Percentiles rank a stretch among this genome's conserved stretches.
Evolutionary conservation across 306 rosid species (phyloP).

Genomic region (Quercus ilex): DNA sequence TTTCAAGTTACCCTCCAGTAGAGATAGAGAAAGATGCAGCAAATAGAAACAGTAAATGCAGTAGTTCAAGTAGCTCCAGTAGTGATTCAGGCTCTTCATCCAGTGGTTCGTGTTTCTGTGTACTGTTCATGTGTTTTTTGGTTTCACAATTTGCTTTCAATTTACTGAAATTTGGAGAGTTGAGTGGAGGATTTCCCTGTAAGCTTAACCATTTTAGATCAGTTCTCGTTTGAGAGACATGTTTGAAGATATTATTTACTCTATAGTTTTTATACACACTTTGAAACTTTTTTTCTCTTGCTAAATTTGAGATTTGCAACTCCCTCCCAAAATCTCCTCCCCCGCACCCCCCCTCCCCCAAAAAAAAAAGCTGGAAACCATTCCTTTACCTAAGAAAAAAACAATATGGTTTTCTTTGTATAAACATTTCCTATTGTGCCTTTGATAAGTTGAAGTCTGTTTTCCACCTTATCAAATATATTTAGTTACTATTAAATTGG

Average conservation of each 20-base stretch:
- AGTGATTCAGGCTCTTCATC: conserved; percentile 87
- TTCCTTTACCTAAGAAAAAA: too few relatives aligned
- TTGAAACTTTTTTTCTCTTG: background rate
- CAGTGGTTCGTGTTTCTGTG: conserved; percentile 71
- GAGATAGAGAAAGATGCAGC: conserved; percentile 73
- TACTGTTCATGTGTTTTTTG: conserved; percentile 14
- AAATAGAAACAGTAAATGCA: conserved; percentile 64
- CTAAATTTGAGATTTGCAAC: background rate
- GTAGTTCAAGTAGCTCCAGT: conserved; percentile 73
- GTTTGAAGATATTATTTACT: background rate
- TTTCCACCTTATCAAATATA: background rate
- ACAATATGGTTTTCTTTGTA: too few relatives aligned
- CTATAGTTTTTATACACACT: background rate
- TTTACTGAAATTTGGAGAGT: conserved; percentile 12
- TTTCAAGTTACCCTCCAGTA: conserved; percentile 70
- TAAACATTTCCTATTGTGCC: too few relatives aligned
- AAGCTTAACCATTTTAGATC: background rate
- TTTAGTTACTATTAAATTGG: background rate
- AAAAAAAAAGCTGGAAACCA: too few relatives aligned
- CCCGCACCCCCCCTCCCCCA: accelerated
- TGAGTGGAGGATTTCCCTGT: background rate
- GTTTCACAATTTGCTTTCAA: conserved; percentile 15
- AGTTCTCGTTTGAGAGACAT: background rate
- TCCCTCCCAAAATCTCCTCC: too few relatives aligned
- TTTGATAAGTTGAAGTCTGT: background rate